Evolutionary conservation across 1,284 basidiomycete species (phyloP).

Genomic region (Pseudozyma sp.): DNA sequence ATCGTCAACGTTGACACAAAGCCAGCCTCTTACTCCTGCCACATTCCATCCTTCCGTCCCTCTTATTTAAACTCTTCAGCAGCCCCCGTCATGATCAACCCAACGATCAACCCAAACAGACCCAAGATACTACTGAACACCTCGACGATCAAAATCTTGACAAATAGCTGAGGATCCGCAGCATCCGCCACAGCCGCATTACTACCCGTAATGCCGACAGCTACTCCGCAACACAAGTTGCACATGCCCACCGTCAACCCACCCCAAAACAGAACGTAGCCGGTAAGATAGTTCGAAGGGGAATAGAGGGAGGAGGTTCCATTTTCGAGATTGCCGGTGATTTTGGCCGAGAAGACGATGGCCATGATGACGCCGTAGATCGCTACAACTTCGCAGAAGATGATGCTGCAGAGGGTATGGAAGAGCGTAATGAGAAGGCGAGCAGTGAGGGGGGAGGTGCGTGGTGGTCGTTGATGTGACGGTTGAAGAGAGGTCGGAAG

Average conservation of each 20-base stretch:
- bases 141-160: conserved; percentile 66
- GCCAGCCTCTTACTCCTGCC: neutral
- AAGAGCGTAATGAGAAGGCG: neutral
- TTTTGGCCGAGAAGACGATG: conserved; percentile 67
- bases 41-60: conserved; percentile 8
- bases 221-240: conserved; percentile 66
- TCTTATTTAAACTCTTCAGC: conserved; percentile 45
- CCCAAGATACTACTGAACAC: conserved; percentile 67
- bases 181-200: conserved; percentile 68
- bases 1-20: too few species aligned
- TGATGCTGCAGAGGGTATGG: conserved; percentile 74
- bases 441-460: neutral
- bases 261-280: conserved; percentile 67
- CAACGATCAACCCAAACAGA: conserved; percentile 65
- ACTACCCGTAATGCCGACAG: conserved; percentile 66
- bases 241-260: conserved; percentile 67
- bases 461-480: too few species aligned
- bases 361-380: conserved; percentile 87
- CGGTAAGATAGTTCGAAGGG: conserved; percentile 65
- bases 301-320: conserved; percentile 56
- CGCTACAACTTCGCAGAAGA: conserved; percentile 98
- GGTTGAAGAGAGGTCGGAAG: too few species aligned
- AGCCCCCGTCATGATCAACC: conserved; percentile 37
- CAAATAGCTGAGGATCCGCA: conserved; percentile 67
- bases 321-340: conserved; percentile 58